Base-by-base conservation (phyloP, 805 yeast species). In the Hanseniaspora vineae region DNA sequence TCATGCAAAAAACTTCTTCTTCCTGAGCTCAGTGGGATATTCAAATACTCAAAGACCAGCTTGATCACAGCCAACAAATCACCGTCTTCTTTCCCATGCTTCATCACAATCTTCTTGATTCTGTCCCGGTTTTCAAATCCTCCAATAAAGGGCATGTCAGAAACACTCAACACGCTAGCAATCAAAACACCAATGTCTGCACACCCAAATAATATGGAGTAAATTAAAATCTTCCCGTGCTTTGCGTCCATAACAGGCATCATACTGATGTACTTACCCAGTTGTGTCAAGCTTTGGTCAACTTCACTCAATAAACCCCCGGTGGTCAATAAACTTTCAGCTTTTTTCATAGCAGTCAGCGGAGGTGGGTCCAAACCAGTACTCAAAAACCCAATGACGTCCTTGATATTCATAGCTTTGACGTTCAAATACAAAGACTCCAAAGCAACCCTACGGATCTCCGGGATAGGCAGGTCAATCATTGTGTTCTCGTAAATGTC, bases 331-430 rank as follows among this genome's bases (percentile, higher is more conserved):
- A 68, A 58, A 40, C 62, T 66, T 45, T 68, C 71, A 0, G 74
- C 70, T 55, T 69, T 69, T 29, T 58, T 48, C 42, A 69, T 50
- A 0, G 71, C 61, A 13, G 60, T 52, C 19, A 56, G 42, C 6
- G 73, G 71, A 0, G 97, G 97, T 0, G 95, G 81, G 60, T 89
- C 97, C 44, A 92, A 64, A 0, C 96, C 96, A 32, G 73, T 70
- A 14, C 73, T 67, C 52, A 90, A 69, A 57, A 90, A 92, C 19
- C 68, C 72, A 49, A 71, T 71, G 0, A 88, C 96, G 53, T 84
- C 72, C 2, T 69, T 67, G 29, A 90, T 73, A 0, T 95, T 95
- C 92, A 92, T 87, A 0, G 96, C 74, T 61, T 88, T 88, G 14
- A 89, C 95, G 44, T 81, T 78, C 42, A 90, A 67, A 57, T 85